Conservation (phyloP, 2,329 filamentous ascomycete genomes). For the Aspergillus awamori region DNA sequence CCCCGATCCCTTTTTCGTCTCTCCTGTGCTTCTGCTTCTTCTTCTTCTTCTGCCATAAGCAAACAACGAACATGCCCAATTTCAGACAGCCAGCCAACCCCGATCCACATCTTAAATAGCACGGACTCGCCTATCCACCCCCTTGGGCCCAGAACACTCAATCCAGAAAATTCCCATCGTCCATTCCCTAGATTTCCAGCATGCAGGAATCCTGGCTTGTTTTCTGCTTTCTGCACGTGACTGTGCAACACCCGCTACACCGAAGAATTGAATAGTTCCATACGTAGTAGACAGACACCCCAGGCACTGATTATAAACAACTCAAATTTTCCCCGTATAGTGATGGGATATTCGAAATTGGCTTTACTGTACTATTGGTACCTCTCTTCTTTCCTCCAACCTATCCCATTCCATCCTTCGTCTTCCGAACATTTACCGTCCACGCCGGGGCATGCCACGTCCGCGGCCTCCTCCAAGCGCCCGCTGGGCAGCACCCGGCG, state of each 20-base stretch:
- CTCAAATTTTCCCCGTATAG: no score
- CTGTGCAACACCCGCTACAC: not conserved
- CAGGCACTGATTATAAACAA: no score
- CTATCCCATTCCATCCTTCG: constrained; percentile 12
- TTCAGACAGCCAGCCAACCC: not conserved
- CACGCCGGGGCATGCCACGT: constrained; percentile 73
- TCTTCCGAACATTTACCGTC: constrained; percentile 26
- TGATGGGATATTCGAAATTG: no score
- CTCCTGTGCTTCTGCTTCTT: no score
- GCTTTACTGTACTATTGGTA: constrained; percentile 14
- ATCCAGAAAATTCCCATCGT: not conserved
- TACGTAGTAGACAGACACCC: not conserved
- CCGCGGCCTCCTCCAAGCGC: constrained; percentile 83
- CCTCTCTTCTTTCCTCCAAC: constrained; percentile 17
- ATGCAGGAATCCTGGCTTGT: not conserved
- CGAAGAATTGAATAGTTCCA: no score
- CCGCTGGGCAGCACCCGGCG: constrained; percentile 82
- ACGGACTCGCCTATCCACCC: not conserved
- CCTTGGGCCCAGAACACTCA: not conserved
- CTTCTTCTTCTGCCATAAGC: no score
- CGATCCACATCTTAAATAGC: not conserved
- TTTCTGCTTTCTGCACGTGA: not conserved
- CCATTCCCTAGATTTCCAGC: not conserved
- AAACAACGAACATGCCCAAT: not conserved
- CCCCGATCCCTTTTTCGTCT: not conserved